Evolutionary conservation across 371 early-diverging fungal species (phyloP).

Genomic region (Funneliformis caledonium): DNA sequence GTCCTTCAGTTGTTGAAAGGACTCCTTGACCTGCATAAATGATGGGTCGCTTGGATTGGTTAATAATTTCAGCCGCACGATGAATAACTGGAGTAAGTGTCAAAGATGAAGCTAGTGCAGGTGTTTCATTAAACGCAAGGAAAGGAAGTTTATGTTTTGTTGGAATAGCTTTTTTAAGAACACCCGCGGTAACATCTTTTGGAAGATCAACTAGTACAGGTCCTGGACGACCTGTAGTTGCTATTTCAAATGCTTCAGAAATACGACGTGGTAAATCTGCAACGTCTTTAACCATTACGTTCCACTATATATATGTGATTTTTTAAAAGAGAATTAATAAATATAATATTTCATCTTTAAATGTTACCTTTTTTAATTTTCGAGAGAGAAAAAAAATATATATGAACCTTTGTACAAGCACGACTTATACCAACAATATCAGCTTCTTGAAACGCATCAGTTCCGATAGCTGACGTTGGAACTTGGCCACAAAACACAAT

Average conservation of each 20-base stretch:
- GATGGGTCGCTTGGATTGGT: constrained; percentile 88
- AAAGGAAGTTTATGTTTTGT: constrained; percentile 69
- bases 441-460: constrained; percentile 98
- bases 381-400: background rate
- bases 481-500: constrained; percentile 96
- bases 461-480: constrained; percentile 88
- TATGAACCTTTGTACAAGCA: constrained; percentile 74
- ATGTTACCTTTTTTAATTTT: too few species aligned
- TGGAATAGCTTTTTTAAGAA: constrained; percentile 83
- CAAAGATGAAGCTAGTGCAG: constrained; percentile 48
- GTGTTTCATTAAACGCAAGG: constrained; percentile 62
- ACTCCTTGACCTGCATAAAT: constrained; percentile 96
- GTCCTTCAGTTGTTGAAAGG: constrained; percentile 81
- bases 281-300: constrained; percentile 96
- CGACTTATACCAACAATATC: constrained; percentile 95
- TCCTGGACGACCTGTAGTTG: constrained; percentile 95
- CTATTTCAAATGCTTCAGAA: constrained; percentile 96
- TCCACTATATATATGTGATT: constrained; percentile 74
- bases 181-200: constrained; percentile 94
- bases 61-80: constrained; percentile 83
- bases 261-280: constrained; percentile 94
- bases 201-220: constrained; percentile 98
- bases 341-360: background rate
- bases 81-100: constrained; percentile 61
- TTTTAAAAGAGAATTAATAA: background rate